Evolutionary conservation across 768 basidiomycete genomes (phyloP), one percentile per base, ranked within the genome.

Genomic region (Boletellus emodensis): DNA sequence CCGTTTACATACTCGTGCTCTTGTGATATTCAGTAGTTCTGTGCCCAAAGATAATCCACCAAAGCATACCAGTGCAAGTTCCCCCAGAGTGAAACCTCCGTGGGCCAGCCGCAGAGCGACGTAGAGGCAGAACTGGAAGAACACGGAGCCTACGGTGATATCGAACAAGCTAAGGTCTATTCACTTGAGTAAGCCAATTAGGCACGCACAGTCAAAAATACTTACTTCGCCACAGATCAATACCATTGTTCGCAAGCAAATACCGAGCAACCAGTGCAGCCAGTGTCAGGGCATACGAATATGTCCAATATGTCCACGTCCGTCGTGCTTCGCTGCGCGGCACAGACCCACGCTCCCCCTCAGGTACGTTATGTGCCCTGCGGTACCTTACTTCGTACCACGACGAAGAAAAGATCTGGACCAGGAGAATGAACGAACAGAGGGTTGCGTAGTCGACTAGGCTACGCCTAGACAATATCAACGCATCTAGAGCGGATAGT

Each of bases 81-180:
- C 96, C 30, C 96, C 96, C 1, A 99, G 78, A 0, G 94, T 98
- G 70, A 98, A 94, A 11, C 90, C 90, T n/a, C 88, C 81, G 60
- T 96, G 88, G 4, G 94, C 94, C 39, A 99, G 76, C 20, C 96
- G 81, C 37, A 96, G 77, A 37, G 89, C 88, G 41, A 88, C 76
- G 67, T 98, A 99, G 40, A 98, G 74, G 44, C 91, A 83, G 62
- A 94, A 87, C 65, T 97, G 96, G 66, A 87, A 96, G 71, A 94
- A 92, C 38, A 88, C 62, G 2, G 91, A 83, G 33, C 80, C 79
- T 20, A 87, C 71, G 13, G 79, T 69, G 48, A 90, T 75, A 60
- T 97, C 94, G 49, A 89, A 81, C 54, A 79, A 76, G 53, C 79
- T 85, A 62, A 94, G 73, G 68, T 91, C 94, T 95, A 61, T 46